Conservation (phyloP, 2,329 filamentous ascomycete species). For the Dothidotthia symphoricarpi region DNA sequence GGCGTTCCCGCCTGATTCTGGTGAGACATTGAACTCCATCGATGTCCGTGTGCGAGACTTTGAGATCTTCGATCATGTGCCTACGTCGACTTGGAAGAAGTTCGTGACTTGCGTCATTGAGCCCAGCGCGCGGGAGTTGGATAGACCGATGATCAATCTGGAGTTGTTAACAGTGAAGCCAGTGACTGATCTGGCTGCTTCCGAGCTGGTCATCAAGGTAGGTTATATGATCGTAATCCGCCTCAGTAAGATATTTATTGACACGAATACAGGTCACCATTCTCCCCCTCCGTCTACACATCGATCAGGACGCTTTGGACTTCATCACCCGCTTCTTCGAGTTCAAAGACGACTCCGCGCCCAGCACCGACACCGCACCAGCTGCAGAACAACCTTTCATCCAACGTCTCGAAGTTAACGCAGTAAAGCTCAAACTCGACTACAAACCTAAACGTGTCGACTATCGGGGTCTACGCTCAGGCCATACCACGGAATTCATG, state of each 20-base stretch:
- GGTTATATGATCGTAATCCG: slow-evolving; percentile 49
- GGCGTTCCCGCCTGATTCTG: slow-evolving; percentile 70
- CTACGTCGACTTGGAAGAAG: slow-evolving; percentile 96
- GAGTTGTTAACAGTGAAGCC: slow-evolving; percentile 87
- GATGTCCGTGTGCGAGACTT: slow-evolving; percentile 79
- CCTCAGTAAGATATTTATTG: slow-evolving; percentile 5
- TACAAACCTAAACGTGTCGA: slow-evolving; percentile 99
- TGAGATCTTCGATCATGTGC: slow-evolving; percentile 90
- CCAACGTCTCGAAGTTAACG: slow-evolving; percentile 82
- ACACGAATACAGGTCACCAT: slow-evolving; percentile 55
- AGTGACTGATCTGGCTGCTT: slow-evolving; percentile 76
- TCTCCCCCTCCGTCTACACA: slow-evolving; percentile 83
- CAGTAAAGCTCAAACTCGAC: slow-evolving; percentile 80
- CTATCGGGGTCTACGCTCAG: slow-evolving; percentile 86
- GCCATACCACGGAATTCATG: slow-evolving; percentile 96
- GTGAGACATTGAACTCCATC: slow-evolving; percentile 83
- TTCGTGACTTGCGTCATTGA: slow-evolving; percentile 93
- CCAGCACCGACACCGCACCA: slow-evolving; percentile 55
- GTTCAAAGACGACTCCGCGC: slow-evolving; percentile 77
- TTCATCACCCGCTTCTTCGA: slow-evolving; percentile 98
- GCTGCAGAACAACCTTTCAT: slow-evolving; percentile 72
- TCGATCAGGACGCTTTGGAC: slow-evolving; percentile 95
- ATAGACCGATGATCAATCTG: slow-evolving; percentile 84
- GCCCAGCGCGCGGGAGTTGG: slow-evolving; percentile 80
- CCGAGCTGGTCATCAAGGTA: slow-evolving; percentile 80